Conservation (phyloP, 495 filamentous ascomycete genomes). For the Pyronema omphalodes region DNA sequence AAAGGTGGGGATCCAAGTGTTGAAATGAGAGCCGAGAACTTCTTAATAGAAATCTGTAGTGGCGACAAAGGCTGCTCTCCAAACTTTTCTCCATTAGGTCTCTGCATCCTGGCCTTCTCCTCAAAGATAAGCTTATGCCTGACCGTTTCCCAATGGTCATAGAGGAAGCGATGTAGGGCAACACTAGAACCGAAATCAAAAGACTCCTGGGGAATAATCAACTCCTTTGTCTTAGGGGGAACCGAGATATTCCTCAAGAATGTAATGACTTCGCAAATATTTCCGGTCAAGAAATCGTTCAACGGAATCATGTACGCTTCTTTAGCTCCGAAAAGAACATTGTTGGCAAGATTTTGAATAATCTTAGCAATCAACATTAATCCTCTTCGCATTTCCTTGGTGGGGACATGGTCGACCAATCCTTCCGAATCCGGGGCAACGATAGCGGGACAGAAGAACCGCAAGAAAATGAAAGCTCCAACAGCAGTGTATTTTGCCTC, state of each 20-base stretch:
- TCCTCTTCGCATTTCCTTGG: constrained; percentile 47
- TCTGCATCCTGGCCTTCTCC: constrained; percentile 25
- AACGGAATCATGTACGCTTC: constrained; percentile 51
- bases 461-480: constrained; percentile 48
- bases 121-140: constrained; percentile 40
- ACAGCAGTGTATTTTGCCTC: constrained; percentile 55
- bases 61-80: constrained; percentile 5
- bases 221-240: constrained; percentile 22
- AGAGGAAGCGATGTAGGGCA: constrained; percentile 44
- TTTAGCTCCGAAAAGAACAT: constrained; percentile 51
- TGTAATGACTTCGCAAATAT: constrained; percentile 43
- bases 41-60: constrained; percentile 17
- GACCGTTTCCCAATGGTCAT: constrained; percentile 50
- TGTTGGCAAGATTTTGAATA: constrained; percentile 49
- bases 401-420: constrained; percentile 35
- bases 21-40: constrained; percentile 33
- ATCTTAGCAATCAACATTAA: constrained; percentile 48
- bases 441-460: constrained; percentile 52
- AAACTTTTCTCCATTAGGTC: constrained; percentile 16
- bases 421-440: constrained; percentile 48
- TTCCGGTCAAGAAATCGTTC: constrained; percentile 43
- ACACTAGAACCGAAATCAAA: constrained; percentile 52
- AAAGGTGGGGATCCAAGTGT: constrained; percentile 45
- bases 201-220: constrained; percentile 28
- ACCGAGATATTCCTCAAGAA: constrained; percentile 43